These are phyloP conservation scores for Cystobasidiaceae sp. DNA, from an alignment of 1,284 basidiomycete genomes.

Conservation along the genomic window DNA sequence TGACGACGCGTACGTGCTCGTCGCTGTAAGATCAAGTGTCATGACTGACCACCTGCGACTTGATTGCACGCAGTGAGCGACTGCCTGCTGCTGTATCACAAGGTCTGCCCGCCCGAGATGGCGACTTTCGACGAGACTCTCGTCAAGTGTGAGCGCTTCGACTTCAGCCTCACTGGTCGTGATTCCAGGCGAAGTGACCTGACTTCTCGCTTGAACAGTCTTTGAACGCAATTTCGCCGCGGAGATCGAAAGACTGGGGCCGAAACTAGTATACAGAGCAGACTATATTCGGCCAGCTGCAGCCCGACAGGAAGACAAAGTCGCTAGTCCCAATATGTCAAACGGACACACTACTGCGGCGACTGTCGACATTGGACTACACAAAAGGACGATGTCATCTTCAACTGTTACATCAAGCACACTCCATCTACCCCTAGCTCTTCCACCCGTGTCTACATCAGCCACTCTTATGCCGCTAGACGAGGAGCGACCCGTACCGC, in stretches of 20 bases:
- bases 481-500: background rate
- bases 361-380: background rate
- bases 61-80: constrained; percentile 58
- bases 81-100: constrained; percentile 74
- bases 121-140: constrained; percentile 84
- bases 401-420: constrained; percentile 15
- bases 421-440: constrained; percentile 10
- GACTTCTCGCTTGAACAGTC: constrained; percentile 47
- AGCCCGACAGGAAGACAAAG: background rate
- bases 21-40: background rate
- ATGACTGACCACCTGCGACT: background rate
- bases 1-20: constrained; percentile 45
- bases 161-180: too few relatives aligned
- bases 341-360: background rate
- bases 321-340: background rate
- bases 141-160: constrained; percentile 57
- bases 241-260: constrained; percentile 57
- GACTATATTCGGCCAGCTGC: background rate
- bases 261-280: constrained; percentile 31
- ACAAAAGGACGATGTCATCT: background rate
- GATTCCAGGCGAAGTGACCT: too few relatives aligned
- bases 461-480: background rate
- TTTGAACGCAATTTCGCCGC: constrained; percentile 85
- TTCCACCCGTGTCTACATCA: constrained; percentile 3
- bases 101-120: constrained; percentile 79